phyloP scores from a whole-genome alignment of 2,329 filamentous ascomycete genomes.

The Curvularia hawaiiensis region DNA sequence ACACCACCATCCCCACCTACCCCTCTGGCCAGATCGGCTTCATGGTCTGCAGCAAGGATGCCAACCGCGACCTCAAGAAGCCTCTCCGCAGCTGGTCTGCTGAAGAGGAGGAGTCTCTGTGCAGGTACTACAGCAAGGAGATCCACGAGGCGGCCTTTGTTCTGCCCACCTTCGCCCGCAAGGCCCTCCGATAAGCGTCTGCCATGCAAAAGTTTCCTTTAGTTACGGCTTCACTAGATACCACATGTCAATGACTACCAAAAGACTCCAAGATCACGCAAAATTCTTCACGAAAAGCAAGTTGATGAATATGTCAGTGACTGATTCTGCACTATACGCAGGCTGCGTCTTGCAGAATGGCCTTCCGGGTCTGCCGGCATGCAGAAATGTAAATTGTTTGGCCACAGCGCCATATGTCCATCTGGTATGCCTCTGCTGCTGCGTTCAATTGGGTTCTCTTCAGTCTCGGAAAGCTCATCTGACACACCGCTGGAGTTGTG shows the following conservation, averaged over 20 bases:
- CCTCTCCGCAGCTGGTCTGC: constrained; percentile 79
- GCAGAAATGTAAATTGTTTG: constrained; percentile 1
- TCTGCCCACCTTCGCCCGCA: constrained; percentile 89
- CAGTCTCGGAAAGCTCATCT: background rate
- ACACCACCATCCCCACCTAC: constrained; percentile 99
- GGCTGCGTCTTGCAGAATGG: background rate
- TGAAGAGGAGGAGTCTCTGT: constrained; percentile 91
- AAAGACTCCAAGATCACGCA: constrained; percentile 30
- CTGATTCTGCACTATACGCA: constrained; percentile 1
- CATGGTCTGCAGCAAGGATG: constrained; percentile 99
- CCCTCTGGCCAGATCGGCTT: constrained; percentile 99
- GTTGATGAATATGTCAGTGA: background rate
- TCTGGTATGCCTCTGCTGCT: background rate
- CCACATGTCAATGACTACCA: constrained; percentile 33
- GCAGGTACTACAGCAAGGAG: constrained; percentile 96
- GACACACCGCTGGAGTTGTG: background rate
- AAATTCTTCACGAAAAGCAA: background rate
- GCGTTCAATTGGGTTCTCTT: background rate
- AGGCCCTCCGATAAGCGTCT: constrained; percentile 59
- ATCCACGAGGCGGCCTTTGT: constrained; percentile 96
- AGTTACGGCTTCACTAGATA: constrained; percentile 37
- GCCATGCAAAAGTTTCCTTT: constrained; percentile 15
- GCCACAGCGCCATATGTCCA: constrained; percentile 1
- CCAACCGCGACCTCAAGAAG: constrained; percentile 79
- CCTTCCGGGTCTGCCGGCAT: background rate